These are phyloP conservation scores for Calocybe gangraenosa DNA, from an alignment of 768 basidiomycete species.

Conservation along the genomic window DNA sequence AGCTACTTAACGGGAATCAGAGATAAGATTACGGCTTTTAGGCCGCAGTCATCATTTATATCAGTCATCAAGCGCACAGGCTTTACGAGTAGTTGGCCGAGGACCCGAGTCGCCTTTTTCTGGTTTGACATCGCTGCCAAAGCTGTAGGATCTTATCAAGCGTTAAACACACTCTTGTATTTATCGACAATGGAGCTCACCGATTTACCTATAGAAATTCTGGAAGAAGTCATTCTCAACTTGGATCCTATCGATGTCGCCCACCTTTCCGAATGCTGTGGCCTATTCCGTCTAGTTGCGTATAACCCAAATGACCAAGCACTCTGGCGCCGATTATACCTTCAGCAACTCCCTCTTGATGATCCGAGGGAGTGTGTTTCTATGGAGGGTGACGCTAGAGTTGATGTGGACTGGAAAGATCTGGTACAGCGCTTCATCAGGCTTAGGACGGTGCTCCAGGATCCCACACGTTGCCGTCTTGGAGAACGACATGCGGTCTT, in stretches of 20 bases:
- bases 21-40: too few species aligned
- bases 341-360: slow-evolving; percentile 51
- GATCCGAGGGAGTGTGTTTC: slow-evolving; percentile 53
- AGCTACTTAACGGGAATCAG: too few species aligned
- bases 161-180: too few species aligned
- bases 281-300: slow-evolving; percentile 35
- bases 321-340: slow-evolving; percentile 66
- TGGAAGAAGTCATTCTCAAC: slow-evolving; percentile 53
- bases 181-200: slow-evolving; percentile 22
- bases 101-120: too few species aligned
- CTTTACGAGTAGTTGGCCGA: too few species aligned
- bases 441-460: slow-evolving; percentile 42
- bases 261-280: slow-evolving; percentile 46
- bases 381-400: slow-evolving; percentile 26
- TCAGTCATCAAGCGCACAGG: too few species aligned
- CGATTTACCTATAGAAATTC: slow-evolving; percentile 53
- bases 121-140: too few species aligned
- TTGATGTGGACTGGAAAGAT: slow-evolving; percentile 45
- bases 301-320: slow-evolving; percentile 41
- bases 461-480: slow-evolving; percentile 28
- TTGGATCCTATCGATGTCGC: slow-evolving; percentile 63
- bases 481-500: slow-evolving; percentile 42
- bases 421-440: slow-evolving; percentile 54
- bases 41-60: too few species aligned
- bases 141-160: too few species aligned